Percentiles rank a stretch among this genome's conserved stretches.
Conservation (phyloP, 441 rosid genomes). For the Corymbia citriodora region DNA sequence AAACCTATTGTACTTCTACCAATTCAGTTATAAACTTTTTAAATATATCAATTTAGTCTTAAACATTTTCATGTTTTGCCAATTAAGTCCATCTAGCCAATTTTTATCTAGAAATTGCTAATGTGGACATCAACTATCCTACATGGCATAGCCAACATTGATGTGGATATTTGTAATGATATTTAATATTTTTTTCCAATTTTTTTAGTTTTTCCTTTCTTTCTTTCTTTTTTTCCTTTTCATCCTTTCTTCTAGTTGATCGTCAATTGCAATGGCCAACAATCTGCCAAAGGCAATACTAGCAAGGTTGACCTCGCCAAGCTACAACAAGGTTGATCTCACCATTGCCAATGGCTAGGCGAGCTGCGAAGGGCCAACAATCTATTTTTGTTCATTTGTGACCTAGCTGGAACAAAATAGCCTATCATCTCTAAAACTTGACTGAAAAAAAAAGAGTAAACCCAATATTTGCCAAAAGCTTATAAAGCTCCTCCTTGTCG, state of each 20-base stretch:
- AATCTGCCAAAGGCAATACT: neutral
- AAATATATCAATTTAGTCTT: fast-evolving
- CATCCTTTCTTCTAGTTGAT: neutral
- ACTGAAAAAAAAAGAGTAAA: fast-evolving
- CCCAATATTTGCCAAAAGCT: neutral
- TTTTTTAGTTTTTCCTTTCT: neutral
- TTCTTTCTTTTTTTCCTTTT: too few species aligned
- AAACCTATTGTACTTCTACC: neutral
- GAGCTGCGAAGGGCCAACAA: neutral
- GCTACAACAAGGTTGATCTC: neutral
- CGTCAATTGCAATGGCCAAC: neutral
- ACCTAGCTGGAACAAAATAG: neutral
- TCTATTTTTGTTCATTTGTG: neutral
- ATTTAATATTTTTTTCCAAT: too few species aligned
- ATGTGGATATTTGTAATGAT: too few species aligned
- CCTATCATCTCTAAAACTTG: fast-evolving
- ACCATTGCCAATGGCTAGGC: neutral
- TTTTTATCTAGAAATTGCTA: too few species aligned
- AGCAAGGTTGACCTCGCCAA: neutral
- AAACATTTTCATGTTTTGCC: neutral
- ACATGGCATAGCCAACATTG: fast-evolving
- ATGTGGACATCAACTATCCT: neutral
- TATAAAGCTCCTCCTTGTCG: neutral
- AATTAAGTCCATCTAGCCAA: neutral
- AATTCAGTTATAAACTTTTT: too few species aligned